Evolutionary conservation across 148 eudicot species (phyloP), one percentile per base, ranked within the genome.

Genomic region (Rhododendron simsii): DNA sequence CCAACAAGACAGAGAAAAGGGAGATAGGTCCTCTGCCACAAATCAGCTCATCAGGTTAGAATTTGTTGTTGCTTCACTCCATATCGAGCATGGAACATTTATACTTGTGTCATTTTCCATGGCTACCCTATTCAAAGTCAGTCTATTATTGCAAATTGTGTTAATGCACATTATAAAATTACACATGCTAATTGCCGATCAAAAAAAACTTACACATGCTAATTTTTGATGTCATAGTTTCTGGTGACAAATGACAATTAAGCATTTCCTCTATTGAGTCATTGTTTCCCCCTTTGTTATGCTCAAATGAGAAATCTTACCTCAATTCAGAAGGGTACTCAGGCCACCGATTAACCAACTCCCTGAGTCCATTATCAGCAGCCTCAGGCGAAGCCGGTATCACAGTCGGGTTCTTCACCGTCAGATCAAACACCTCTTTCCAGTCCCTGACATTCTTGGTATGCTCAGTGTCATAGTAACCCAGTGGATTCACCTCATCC

Each of bases 361-460:
- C 30, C 39, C 20, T 89, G 39, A 91, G 55, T 15, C 77, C 63
- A 11, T 73, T 67, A 37, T 90, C 90, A 37, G 84, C 89, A 20
- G 90, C 81, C 10, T 87, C 84, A 14, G 53, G 81, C 1, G 90
- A 86, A 63, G 84, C 87, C 35, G 88, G 89, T 51, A 90, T 67
- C 61, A 88, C 57, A 23, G 86, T 85, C 13, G 88, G 90, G 11
- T 80, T 85, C 75, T 78, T 85, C 21, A 82, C 88, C 37, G 86
- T 71, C 37, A 88, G 81, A 86, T 92, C 94, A 61, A 91, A 90
- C 23, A 92, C 91, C 77, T 92, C 88, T 85, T 91, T 92, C 94
- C 93, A 92, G 21, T 93, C 95, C 47, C 90, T 86, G 14, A 93
- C 91, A 80, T 93, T 91, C 83, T 86, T 90, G n/a, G 93, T 93